Evolutionary conservation across 2,329 filamentous ascomycete species (phyloP).

Genomic region (Aspergillus ochraceus): DNA sequence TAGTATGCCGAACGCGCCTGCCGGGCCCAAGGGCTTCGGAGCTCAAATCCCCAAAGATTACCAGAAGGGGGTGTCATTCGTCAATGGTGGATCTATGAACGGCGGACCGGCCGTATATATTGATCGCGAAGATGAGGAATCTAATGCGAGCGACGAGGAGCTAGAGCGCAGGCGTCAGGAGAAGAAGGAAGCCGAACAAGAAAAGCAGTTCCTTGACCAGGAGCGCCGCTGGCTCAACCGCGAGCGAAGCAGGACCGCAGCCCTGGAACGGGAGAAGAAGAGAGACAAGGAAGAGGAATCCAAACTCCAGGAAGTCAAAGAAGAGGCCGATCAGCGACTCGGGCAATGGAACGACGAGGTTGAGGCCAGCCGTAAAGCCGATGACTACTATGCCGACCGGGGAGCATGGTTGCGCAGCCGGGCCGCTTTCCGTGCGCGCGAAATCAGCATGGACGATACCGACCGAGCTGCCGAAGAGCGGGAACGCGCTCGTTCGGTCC

Average conservation of each 20-base stretch:
- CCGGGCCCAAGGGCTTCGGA: conserved; percentile 64
- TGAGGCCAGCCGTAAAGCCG: conserved; percentile 70
- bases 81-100: conserved; percentile 73
- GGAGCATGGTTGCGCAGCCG: conserved; percentile 83
- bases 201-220: conserved; percentile 79
- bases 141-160: conserved; percentile 83
- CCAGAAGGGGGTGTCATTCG: conserved; percentile 76
- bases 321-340: conserved; percentile 70
- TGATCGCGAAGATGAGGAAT: conserved; percentile 78
- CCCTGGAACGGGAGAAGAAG: conserved; percentile 79
- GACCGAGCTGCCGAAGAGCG: conserved; percentile 78
- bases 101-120: conserved; percentile 52
- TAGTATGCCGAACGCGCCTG: conserved; percentile 72
- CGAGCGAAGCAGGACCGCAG: conserved; percentile 78
- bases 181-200: conserved; percentile 72
- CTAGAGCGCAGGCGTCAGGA: conserved; percentile 70
- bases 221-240: conserved; percentile 89
- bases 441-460: conserved; percentile 74
- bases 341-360: conserved; percentile 85
- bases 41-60: conserved; percentile 68
- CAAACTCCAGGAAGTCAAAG: conserved; percentile 62
- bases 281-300: conserved; percentile 75
- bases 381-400: conserved; percentile 85
- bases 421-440: conserved; percentile 68
- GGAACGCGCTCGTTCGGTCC: conserved; percentile 68